Conservation (phyloP, 75 land plant genomes). For the Selaginella moellendorffii region DNA sequence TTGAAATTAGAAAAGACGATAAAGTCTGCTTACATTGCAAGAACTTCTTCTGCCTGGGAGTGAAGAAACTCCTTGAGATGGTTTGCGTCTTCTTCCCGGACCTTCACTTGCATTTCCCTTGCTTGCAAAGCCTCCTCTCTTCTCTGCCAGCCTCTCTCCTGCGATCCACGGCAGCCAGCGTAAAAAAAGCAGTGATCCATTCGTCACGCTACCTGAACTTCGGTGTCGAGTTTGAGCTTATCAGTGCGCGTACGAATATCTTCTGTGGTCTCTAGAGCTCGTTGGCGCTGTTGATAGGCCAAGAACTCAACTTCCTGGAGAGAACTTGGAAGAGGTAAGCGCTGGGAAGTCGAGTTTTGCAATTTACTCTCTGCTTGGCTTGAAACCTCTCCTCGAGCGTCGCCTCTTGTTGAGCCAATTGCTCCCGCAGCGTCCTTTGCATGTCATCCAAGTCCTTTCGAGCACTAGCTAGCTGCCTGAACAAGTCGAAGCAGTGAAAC, state of each 20-base stretch:
- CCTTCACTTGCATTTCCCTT: constrained; percentile 12
- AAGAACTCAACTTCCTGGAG: constrained; percentile 18
- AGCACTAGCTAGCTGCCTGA: constrained; percentile 20
- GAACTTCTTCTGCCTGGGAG: background rate
- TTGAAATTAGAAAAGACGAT: background rate
- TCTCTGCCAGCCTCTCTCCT: background rate
- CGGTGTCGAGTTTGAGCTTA: constrained; percentile 14
- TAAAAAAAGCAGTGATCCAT: background rate
- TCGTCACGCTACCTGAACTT: constrained; percentile 9
- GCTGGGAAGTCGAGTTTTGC: background rate
- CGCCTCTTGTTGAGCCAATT: constrained; percentile 11
- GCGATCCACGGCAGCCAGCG: background rate
- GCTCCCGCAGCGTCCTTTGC: constrained; percentile 12
- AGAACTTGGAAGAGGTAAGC: background rate
- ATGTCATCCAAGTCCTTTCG: constrained; percentile 23
- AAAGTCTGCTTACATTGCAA: background rate
- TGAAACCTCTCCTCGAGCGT: constrained; percentile 14
- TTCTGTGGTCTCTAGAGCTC: constrained; percentile 8
- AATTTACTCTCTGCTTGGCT: constrained; percentile 19
- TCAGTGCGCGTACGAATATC: constrained; percentile 20
- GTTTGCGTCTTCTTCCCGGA: constrained; percentile 6
- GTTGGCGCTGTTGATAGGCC: constrained; percentile 21
- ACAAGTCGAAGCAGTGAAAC: background rate
- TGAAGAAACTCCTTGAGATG: background rate
- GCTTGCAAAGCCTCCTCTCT: constrained; percentile 18